These are phyloP conservation scores for Yarrowia galli DNA, from an alignment of 1,139 yeast species.

Conservation along the genomic window DNA sequence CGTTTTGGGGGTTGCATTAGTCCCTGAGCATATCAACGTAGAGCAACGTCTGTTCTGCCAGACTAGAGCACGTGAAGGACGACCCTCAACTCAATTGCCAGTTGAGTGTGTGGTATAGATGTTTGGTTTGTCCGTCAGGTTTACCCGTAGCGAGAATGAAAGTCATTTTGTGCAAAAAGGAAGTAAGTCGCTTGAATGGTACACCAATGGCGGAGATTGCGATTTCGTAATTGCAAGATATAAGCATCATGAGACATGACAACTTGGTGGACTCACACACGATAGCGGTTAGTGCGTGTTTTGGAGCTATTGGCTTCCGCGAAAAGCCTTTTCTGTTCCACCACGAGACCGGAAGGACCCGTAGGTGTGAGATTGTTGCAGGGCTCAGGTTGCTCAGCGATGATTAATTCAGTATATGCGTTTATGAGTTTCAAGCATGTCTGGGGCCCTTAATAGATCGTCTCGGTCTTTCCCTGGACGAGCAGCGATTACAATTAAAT, in stretches of 20 bases:
- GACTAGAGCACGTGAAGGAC: constrained; percentile 5
- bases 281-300: not conserved
- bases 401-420: too few relatives aligned
- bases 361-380: not conserved
- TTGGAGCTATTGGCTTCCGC: not conserved
- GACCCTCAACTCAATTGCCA: not conserved
- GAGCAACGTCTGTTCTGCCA: not conserved
- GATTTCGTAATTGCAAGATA: constrained; percentile 1
- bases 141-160: constrained; percentile 5
- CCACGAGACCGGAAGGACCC: not conserved
- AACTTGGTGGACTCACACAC: not conserved
- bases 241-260: not conserved
- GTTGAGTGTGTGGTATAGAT: not conserved
- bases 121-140: not conserved
- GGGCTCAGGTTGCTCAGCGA: not conserved
- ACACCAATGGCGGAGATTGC: constrained; percentile 15
- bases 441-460: not conserved
- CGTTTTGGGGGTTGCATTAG: constrained; percentile 1
- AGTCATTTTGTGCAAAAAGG: not conserved
- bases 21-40: not conserved
- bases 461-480: too few relatives aligned
- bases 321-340: constrained; percentile 6
- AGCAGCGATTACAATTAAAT: too few relatives aligned
- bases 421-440: not conserved
- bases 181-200: not conserved